Base-by-base conservation (phyloP, 305 asterid genomes). In the Lippia alba region DNA sequence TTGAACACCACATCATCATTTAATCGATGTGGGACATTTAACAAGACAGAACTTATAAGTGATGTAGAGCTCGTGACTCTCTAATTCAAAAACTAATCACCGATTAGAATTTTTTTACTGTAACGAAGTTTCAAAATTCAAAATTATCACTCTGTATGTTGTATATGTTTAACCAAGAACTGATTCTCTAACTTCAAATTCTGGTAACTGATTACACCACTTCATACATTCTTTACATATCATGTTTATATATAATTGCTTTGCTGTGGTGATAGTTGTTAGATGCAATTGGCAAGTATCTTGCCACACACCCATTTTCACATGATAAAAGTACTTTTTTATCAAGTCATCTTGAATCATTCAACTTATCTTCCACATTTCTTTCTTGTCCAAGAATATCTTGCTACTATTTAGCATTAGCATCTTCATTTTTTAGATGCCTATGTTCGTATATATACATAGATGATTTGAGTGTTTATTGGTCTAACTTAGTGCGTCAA, bases 381-480 rank as follows among this genome's bases (percentile, higher is more conserved):
- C 17, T 56, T 56, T 64, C 46, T 14, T 34, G 12, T 58, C 67
- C 48, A 1, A 64, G 67, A 73, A 65, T 56, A 59, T 46, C 49
- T 56, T 44, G 56, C 40, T 50, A 32, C 34, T 18, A 11, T 16
- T 11, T 66, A 41, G 64, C 63, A 53, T 62, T 34, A 36, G 9
- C 62, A 58, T 73, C 63, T 50, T 49, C 48, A 72, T 56, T 51
- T 51, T 15, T 20, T 30, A 33, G 77, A 72, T 72, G 55, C 66
- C 45, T 24, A 16, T 39, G 18, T 46, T 24, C 3, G 30, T 24
- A 24, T 24, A 24, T 24, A 24, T 24, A 16, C 48, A 34, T 64
- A 44, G 53, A 66, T 7, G 50, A 18, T 64, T 12, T 33, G 56
- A 46, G 33, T 44, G 32, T 72, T 72, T 32, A 49, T 74, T 50